Base-by-base conservation (phyloP, 139 green algal genomes). In the Astrephomene gubernaculifera region DNA sequence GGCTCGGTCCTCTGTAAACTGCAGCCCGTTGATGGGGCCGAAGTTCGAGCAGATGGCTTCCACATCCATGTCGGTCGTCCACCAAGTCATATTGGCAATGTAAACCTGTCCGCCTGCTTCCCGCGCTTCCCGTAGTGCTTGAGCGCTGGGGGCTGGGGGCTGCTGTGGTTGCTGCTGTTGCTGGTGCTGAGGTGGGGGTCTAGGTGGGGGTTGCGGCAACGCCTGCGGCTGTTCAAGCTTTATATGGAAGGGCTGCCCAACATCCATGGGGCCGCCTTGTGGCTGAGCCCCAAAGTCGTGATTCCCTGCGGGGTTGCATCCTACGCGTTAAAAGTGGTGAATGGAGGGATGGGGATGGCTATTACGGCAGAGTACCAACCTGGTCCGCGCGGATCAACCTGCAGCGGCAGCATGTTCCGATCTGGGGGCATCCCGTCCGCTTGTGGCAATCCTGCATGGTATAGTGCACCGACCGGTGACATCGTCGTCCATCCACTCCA, bases 1-100 rank as follows among this genome's bases (percentile, higher is more conserved):
- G 7, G 88, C 73, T 17, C 95, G 94, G 49, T 99, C 96, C 82
- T 97, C 94, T 38, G 97, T 91, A 83, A 98, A 97, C 35, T 90
- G 84, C 43, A 98, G 31, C 72, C 54, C 39, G 14, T 63, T 49
- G 22, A 98, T 78, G 6, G 35, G 33, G 10, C 96, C 96, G 65
- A 94, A 97, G 53, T 92, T 75, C 0, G 80, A 78, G 45, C 87
- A 94, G 21, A 90, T 78, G 27, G 71, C 45, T 90, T 99, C 96
- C n/a, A 99, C 67, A n/a, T 98, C 93, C 5, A 85, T 92, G 81
- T 99, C 96, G 6, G 94, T 98, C 0, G 96, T 98, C 96, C 96
- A 99, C 96, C 96, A 99, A 31, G 96, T 90, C 79, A 99, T 89
- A 67, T 97, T 96, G 53, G 89, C 89, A 7, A 99, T 79, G 81